These are phyloP conservation scores for Glycine soja DNA, from an alignment of 306 rosid species.

Conservation along the genomic window DNA sequence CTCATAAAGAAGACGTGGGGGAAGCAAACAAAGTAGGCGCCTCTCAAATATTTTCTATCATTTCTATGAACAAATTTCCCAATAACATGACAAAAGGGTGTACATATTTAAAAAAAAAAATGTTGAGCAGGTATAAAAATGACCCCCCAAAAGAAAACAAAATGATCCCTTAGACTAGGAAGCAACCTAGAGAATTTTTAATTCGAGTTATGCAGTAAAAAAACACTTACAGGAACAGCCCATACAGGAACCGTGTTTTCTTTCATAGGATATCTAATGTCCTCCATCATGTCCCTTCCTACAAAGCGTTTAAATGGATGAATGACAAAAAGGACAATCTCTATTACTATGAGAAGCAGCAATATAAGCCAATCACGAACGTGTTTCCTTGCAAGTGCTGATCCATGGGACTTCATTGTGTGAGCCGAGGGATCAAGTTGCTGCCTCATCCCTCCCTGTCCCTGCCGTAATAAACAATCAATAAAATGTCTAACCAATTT, in stretches of 20 bases:
- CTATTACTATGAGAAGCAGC: slow-evolving; percentile 69
- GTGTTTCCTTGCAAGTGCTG: slow-evolving; percentile 74
- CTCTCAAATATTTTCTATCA: neutral
- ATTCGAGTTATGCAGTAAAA: neutral
- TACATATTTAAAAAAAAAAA: neutral
- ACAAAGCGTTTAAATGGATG: slow-evolving; percentile 90
- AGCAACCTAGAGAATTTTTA: slow-evolving; percentile 14
- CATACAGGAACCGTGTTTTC: slow-evolving; percentile 85
- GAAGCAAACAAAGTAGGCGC: neutral
- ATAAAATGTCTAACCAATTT: neutral
- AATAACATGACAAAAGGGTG: neutral
- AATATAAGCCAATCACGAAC: slow-evolving; percentile 81
- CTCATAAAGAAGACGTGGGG: neutral
- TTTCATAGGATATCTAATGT: slow-evolving; percentile 84
- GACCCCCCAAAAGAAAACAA: slow-evolving; percentile 9
- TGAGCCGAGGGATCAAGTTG: slow-evolving; percentile 56
- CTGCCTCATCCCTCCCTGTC: slow-evolving; percentile 43
- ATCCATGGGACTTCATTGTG: slow-evolving; percentile 91
- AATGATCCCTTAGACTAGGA: slow-evolving; percentile 28
- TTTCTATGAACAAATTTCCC: slow-evolving; percentile 21
- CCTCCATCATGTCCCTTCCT: slow-evolving; percentile 91
- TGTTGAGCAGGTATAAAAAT: neutral
- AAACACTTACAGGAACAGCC: slow-evolving; percentile 85
- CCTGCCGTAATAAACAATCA: slow-evolving; percentile 39
- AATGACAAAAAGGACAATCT: slow-evolving; percentile 54